These are phyloP conservation scores for Trichophaea hybrida DNA, from an alignment of 2,329 filamentous ascomycete genomes.

Conservation along the genomic window DNA sequence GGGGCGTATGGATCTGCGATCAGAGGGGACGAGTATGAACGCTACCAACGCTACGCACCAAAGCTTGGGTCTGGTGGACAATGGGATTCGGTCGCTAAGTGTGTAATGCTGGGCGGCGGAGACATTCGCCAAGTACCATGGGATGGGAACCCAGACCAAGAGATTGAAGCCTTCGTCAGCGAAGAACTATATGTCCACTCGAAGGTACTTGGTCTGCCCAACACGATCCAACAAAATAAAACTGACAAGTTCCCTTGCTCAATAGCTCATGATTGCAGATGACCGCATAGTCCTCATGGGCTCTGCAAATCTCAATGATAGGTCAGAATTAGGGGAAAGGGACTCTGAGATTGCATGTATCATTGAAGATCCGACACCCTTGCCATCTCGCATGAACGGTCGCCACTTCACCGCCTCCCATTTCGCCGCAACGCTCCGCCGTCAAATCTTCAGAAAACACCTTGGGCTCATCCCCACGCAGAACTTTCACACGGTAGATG, in stretches of 20 bases:
- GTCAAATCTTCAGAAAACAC: slow-evolving; percentile 82
- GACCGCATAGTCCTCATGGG: slow-evolving; percentile 72
- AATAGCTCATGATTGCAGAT: slow-evolving; percentile 58
- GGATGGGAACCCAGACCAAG: slow-evolving; percentile 41
- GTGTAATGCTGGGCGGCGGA: slow-evolving; percentile 67
- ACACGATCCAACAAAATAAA: slow-evolving; percentile 14
- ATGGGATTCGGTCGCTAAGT: slow-evolving; percentile 63
- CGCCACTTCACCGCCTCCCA: slow-evolving; percentile 54
- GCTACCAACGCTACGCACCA: slow-evolving; percentile 57
- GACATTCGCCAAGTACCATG: slow-evolving; percentile 49
- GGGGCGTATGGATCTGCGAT: not conserved
- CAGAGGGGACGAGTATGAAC: slow-evolving; percentile 42
- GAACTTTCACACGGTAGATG: slow-evolving; percentile 46
- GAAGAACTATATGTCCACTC: slow-evolving; percentile 51
- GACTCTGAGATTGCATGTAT: slow-evolving; percentile 85
- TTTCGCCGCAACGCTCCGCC: slow-evolving; percentile 66
- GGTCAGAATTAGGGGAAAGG: slow-evolving; percentile 66
- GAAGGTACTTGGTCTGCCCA: slow-evolving; percentile 36
- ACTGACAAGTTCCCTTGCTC: no score
- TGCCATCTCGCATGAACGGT: slow-evolving; percentile 62
- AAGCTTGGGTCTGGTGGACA: slow-evolving; percentile 39
- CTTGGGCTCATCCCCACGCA: slow-evolving; percentile 70
- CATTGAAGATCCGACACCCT: slow-evolving; percentile 59
- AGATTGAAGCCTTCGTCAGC: slow-evolving; percentile 47
- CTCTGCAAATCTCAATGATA: slow-evolving; percentile 54